Base-by-base conservation (phyloP, 2,329 filamentous ascomycete species). In the Aspergillus alliaceus region DNA sequence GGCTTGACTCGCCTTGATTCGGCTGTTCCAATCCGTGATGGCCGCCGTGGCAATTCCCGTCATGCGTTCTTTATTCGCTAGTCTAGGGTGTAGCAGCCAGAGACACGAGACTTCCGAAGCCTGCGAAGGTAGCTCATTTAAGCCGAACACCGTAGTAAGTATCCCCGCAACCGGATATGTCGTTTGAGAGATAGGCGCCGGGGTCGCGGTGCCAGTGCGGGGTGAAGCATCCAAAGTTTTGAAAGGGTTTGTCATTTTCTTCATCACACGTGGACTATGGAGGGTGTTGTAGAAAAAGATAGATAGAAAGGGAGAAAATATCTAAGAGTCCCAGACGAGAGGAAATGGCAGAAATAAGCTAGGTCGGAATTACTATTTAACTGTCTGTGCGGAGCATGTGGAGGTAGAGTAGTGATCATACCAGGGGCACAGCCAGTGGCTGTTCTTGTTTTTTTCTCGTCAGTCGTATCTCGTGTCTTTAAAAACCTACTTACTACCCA, bases 51-150 rank as follows among this genome's bases (percentile, higher is more conserved):
- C 93, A 53, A 95, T 83, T 27, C 85, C 85, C 1, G 81, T 80
- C 93, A 98, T 97, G 60, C 84, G 84, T 54, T 85, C 84, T 69
- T 90, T 87, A 0, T 80, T 85, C 53, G 87, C 82, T 0, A 89
- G 81, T 24, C 95, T 86, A 2, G 90, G 90, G 70, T 98, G 92
- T 18, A 97, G 84, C 12, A 98, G 86, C 91, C 93, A 97, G n/a
- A 98, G 84, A 66, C 90, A 90, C 24, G 91, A 87, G 34, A 96
- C 78, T 31, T 80, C 76, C 5, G 72, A 73, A 3, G 82, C 77
- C 14, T 81, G 75, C 14, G 70, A n/a, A 1, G 86, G 79, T 0
- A 96, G 81, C 69, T 96, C 90, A 29, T 86, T 77, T 2, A 96
- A 84, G 18, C 93, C 93, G 74, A 93, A 93, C 57, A 96, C 82